Percentiles rank a stretch among this genome's conserved stretches.
These are phyloP conservation scores for Cyberlindnera mississippiensis DNA, from an alignment of 805 yeast species.

Conservation along the genomic window DNA sequence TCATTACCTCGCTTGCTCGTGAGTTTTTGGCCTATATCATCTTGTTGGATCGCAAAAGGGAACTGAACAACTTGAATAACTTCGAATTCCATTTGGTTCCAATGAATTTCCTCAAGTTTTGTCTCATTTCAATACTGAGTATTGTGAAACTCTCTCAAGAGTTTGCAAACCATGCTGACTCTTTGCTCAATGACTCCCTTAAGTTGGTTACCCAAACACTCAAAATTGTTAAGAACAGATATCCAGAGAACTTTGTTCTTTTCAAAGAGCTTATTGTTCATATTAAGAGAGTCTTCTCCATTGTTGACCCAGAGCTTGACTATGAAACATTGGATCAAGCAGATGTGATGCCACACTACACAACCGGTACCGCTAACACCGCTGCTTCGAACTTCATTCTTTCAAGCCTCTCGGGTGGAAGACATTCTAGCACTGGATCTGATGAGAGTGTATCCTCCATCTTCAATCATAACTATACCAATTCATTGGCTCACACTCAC, in stretches of 20 bases:
- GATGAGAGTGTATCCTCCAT: slow-evolving; percentile 6
- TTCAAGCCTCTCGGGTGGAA: neutral
- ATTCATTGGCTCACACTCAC: slow-evolving; percentile 1
- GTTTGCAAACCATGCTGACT: slow-evolving; percentile 3
- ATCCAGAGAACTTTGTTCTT: slow-evolving; percentile 26
- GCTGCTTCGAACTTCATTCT: neutral
- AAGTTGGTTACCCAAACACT: slow-evolving; percentile 15
- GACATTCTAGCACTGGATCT: slow-evolving; percentile 8
- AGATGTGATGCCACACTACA: too few relatives aligned
- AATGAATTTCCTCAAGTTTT: slow-evolving; percentile 25
- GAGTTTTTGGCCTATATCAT: slow-evolving; percentile 18
- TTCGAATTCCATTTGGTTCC: slow-evolving; percentile 29
- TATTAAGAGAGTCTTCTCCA: slow-evolving; percentile 8
- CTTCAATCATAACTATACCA: slow-evolving; percentile 8
- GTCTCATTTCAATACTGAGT: slow-evolving; percentile 21
- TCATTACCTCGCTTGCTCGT: slow-evolving; percentile 13
- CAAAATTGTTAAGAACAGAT: slow-evolving; percentile 22
- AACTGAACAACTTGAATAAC: slow-evolving; percentile 22
- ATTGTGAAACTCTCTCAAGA: slow-evolving; percentile 14
- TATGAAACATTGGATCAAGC: slow-evolving; percentile 5
- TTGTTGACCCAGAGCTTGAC: slow-evolving; percentile 11
- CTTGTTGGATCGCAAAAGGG: slow-evolving; percentile 19
- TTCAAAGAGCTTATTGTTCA: slow-evolving; percentile 17
- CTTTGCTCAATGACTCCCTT: slow-evolving; percentile 16
- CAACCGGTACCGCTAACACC: neutral